These are phyloP conservation scores for Endogone sp. DNA, from an alignment of 192 early-diverging fungal species.

Conservation along the genomic window DNA sequence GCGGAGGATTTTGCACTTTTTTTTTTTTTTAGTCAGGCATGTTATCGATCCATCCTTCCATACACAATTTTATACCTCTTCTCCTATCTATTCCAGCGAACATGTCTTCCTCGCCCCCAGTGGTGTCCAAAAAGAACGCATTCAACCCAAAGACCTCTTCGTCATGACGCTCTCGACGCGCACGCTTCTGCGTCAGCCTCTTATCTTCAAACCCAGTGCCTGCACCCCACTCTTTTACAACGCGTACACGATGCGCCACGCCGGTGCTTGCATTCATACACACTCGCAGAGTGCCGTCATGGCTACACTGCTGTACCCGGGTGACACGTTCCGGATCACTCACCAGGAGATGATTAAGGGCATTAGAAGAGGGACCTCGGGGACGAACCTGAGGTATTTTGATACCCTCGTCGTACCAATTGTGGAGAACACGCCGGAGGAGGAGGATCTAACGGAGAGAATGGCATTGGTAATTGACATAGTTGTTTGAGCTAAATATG, in stretches of 20 bases:
- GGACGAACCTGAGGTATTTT: constrained; percentile 66
- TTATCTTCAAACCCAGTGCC: constrained; percentile 75
- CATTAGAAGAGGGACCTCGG: constrained; percentile 70
- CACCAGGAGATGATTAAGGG: constrained; percentile 99
- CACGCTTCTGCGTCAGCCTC: constrained; percentile 64
- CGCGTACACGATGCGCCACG: constrained; percentile 78
- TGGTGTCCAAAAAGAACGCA: constrained; percentile 95
- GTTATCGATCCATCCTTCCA: too few relatives aligned
- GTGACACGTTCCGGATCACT: constrained; percentile 78
- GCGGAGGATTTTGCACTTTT: too few relatives aligned
- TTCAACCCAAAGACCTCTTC: constrained; percentile 80
- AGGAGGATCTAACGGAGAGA: constrained; percentile 83
- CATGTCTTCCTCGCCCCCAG: constrained; percentile 86
- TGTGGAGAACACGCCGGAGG: constrained; percentile 93
- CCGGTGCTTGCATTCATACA: constrained; percentile 93
- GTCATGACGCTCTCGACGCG: constrained; percentile 64
- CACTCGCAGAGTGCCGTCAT: constrained; percentile 96
- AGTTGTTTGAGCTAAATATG: not conserved
- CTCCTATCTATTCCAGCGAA: constrained; percentile 32
- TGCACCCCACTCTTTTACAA: constrained; percentile 97
- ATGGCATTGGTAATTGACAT: constrained; percentile 62
- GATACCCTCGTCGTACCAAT: constrained; percentile 89
- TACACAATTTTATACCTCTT: not conserved
- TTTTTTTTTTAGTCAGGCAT: constrained; percentile 6
- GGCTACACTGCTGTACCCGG: constrained; percentile 77